These are phyloP conservation scores for Neurospora tetrasperma DNA, from an alignment of 495 filamentous ascomycete genomes.

Conservation along the genomic window DNA sequence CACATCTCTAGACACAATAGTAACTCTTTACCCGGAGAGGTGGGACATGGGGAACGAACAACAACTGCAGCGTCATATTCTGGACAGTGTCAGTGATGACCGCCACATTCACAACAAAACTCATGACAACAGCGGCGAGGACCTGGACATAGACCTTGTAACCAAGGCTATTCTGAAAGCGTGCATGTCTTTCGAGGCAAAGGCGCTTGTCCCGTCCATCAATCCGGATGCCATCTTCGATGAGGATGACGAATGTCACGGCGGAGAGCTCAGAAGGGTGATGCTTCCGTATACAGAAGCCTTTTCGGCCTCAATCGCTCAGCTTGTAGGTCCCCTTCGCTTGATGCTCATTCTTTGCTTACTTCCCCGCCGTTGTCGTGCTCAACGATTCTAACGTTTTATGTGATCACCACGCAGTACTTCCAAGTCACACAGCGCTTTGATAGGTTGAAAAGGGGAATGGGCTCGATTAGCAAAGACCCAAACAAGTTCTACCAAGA, in stretches of 20 bases:
- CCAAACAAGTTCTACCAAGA: constrained; percentile 6
- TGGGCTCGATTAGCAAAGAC: constrained; percentile 8
- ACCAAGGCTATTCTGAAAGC: not conserved
- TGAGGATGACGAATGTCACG: not conserved
- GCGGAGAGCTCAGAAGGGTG: not conserved
- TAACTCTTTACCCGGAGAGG: constrained; percentile 5
- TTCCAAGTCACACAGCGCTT: constrained; percentile 5
- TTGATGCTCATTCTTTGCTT: not conserved
- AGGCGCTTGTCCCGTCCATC: not conserved
- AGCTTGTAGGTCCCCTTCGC: not conserved
- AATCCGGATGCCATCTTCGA: not conserved
- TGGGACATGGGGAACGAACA: constrained; percentile 1
- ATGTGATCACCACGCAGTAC: not conserved
- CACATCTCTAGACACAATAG: not conserved
- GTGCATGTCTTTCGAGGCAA: constrained; percentile 4
- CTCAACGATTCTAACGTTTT: not conserved
- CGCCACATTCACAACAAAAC: not conserved
- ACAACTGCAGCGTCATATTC: not conserved
- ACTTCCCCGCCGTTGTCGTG: not conserved
- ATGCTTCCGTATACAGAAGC: not conserved
- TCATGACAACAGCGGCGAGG: not conserved
- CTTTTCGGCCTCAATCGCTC: constrained; percentile 4
- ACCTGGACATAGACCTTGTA: not conserved
- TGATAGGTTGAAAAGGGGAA: not conserved
- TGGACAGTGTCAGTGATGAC: constrained; percentile 1